A percentile compares a stretch with the other conserved stretches of the same genome.
phyloP scores from a whole-genome alignment of 371 early-diverging fungal species.

The Mortierella sp. region DNA sequence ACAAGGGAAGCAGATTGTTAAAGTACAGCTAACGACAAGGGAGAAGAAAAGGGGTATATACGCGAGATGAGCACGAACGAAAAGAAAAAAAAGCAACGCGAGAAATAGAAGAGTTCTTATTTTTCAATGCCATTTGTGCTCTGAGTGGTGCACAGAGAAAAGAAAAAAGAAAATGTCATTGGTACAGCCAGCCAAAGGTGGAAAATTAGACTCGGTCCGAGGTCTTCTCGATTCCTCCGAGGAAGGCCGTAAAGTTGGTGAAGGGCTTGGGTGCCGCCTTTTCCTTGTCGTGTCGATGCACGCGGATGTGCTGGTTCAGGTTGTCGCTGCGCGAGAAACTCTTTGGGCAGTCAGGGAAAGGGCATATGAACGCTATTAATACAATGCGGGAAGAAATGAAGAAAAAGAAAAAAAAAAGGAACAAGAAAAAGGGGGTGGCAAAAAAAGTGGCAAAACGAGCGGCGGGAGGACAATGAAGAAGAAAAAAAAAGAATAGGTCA shows the following conservation, averaged over 20 bases:
- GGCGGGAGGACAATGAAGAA: not conserved
- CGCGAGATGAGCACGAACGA: not conserved
- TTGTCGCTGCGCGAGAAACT: slow-evolving; percentile 63
- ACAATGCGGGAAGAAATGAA: not conserved
- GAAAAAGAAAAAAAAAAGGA: slow-evolving; percentile 11
- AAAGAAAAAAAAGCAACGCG: not conserved
- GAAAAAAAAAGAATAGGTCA: not conserved
- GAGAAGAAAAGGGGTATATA: not conserved
- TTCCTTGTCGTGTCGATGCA: slow-evolving; percentile 59
- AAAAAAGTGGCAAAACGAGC: too few species aligned
- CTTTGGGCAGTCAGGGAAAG: slow-evolving; percentile 58
- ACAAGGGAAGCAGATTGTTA: not conserved
- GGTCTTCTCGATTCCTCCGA: not conserved
- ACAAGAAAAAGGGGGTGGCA: not conserved
- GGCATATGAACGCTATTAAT: slow-evolving; percentile 59
- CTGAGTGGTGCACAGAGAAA: not conserved
- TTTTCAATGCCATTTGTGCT: not conserved
- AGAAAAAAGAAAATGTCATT: too few species aligned
- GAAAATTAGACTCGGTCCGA: not conserved
- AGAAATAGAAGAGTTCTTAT: not conserved
- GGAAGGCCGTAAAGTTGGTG: slow-evolving; percentile 28
- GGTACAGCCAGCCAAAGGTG: too few species aligned
- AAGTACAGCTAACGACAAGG: not conserved
- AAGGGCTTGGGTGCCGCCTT: slow-evolving; percentile 16
- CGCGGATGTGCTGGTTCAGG: slow-evolving; percentile 61